Evolutionary conservation across 2,329 filamentous ascomycete species (phyloP), one percentile per base, ranked within the genome.

Genomic region (Monilinia vaccinii-corymbosi): DNA sequence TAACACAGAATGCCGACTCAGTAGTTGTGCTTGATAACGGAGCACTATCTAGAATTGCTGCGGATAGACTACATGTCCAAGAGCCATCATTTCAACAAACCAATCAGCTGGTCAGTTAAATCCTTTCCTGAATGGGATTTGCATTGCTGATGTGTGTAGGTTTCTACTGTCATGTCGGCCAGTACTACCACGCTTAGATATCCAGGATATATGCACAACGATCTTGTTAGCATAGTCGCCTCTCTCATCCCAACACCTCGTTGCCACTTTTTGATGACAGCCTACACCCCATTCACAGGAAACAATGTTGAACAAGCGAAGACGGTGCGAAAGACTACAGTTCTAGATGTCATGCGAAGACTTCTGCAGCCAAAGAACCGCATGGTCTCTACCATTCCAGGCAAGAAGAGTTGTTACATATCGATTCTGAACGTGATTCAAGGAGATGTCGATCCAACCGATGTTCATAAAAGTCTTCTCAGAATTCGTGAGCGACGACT

Each of bases 181-280:
- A 95, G 91, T 71, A 99, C 94, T 4, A 97, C 93, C 11, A 97
- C 95, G 2, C 84, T 99, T 55, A 84, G 94, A 71, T 99, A 99
- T 73, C 94, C 94, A 1, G 94, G 94, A 44, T 99, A 99, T 76
- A 99, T 99, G 94, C 94, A 99, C 79, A 99, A 99, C 74, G 94
- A 99, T 72, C 86, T 99, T 18, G 92, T 96, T 71, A 94, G 93
- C 74, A 97, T 99, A 69, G 82, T 99, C 61, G 94, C 95, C 28
- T 96, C 91, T 23, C 81, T 99, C 46, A 97, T 99, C 63, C 94
- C 94, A 1, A 99, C 93, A 0, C 95, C 94, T 11, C 87, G 94
- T 68, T 96, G 92, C 72, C 95, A 99, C 77, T 99, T 99, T 82
- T 81, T 99, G 61, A 96, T 97, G 85, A 99, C 94, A 6, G 91